These are phyloP conservation scores for Anacardium occidentale DNA, from an alignment of 345 rosid species.

Conservation along the genomic window DNA sequence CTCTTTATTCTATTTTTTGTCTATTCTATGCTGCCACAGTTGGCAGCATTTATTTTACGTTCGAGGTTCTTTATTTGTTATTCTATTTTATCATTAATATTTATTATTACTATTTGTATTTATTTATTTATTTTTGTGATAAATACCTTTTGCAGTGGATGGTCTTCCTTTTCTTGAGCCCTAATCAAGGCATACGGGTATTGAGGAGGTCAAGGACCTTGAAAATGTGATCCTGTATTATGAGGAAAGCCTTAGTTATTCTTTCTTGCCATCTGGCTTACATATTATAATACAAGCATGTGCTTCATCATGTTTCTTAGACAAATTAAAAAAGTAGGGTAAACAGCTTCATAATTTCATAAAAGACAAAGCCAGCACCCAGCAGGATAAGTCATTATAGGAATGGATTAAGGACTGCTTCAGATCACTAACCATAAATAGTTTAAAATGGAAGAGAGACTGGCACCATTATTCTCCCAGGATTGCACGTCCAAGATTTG, in stretches of 20 bases:
- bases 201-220: background rate
- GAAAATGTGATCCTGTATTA: background rate
- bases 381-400: no score
- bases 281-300: background rate
- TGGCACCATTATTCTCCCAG: constrained; percentile 49
- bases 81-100: background rate
- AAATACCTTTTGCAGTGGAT: constrained; percentile 2
- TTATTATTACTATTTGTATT: constrained; percentile 3
- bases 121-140: no score
- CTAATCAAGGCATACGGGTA: no score
- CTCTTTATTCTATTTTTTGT: background rate
- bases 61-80: constrained; percentile 2
- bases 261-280: background rate
- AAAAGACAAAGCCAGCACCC: no score
- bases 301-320: background rate
- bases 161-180: background rate
- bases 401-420: background rate
- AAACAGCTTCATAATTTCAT: background rate
- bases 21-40: background rate
- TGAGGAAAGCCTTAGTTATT: no score
- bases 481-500: constrained; percentile 81
- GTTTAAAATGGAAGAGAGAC: background rate
- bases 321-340: background rate
- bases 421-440: background rate
- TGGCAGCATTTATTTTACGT: constrained; percentile 1